These are phyloP conservation scores for Macrolepiota fuliginosa DNA, from an alignment of 768 basidiomycete genomes.

Conservation along the genomic window DNA sequence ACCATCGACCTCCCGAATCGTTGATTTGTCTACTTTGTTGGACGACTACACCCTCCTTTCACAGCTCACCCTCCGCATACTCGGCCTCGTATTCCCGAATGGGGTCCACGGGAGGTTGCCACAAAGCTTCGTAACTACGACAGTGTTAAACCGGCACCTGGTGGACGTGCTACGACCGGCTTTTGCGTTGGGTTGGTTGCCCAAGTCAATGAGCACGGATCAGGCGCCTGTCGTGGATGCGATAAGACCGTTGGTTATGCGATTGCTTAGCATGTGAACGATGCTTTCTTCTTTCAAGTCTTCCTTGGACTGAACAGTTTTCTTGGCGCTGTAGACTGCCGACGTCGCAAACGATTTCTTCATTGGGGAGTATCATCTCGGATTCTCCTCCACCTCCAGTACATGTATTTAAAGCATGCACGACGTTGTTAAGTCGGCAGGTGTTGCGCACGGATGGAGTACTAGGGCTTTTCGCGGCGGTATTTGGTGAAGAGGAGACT, in stretches of 20 bases:
- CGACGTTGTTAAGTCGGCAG: slow-evolving; percentile 66
- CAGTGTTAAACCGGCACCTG: slow-evolving; percentile 53
- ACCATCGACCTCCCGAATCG: slow-evolving; percentile 30
- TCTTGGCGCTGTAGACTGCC: slow-evolving; percentile 46
- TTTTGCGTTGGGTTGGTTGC: slow-evolving; percentile 73
- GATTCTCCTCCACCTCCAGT: slow-evolving; percentile 36
- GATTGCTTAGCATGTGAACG: slow-evolving; percentile 62
- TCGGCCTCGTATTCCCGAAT: slow-evolving; percentile 50
- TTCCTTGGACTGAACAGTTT: slow-evolving; percentile 17
- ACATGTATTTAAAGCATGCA: slow-evolving; percentile 58
- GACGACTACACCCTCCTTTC: slow-evolving; percentile 45
- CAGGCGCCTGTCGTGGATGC: slow-evolving; percentile 39
- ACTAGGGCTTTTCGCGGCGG: slow-evolving; percentile 61
- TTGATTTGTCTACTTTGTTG: slow-evolving; percentile 40
- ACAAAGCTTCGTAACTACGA: slow-evolving; percentile 60
- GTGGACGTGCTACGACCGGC: slow-evolving; percentile 58
- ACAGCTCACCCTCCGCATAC: slow-evolving; percentile 38
- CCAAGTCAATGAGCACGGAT: slow-evolving; percentile 42
- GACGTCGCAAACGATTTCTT: slow-evolving; percentile 61
- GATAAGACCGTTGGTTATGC: slow-evolving; percentile 50
- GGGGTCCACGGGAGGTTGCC: slow-evolving; percentile 46
- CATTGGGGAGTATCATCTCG: slow-evolving; percentile 61
- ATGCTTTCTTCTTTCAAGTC: slow-evolving; percentile 11
- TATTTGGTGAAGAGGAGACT: slow-evolving; percentile 63
- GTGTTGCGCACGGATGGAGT: slow-evolving; percentile 71